phyloP scores from a whole-genome alignment of 2,329 filamentous ascomycete genomes.

The Exophiala phaeomuriformis region DNA sequence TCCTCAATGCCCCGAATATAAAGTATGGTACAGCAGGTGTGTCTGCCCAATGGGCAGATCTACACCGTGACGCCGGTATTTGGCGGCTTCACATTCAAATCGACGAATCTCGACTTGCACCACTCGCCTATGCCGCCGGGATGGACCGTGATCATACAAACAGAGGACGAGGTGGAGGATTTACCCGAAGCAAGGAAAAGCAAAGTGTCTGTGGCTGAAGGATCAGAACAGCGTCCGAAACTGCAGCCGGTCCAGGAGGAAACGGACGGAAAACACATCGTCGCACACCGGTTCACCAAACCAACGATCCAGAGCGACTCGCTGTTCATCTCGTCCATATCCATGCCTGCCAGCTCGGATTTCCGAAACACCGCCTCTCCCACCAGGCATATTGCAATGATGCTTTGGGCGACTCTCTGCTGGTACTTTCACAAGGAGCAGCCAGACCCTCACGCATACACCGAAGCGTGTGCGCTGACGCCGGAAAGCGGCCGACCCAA shows the following conservation, averaged over 20 bases:
- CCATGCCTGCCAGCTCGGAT: conserved; percentile 70
- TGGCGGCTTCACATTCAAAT: conserved; percentile 84
- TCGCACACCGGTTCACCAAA: conserved; percentile 55
- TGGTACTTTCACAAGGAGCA: conserved; percentile 94
- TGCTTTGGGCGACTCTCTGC: conserved; percentile 88
- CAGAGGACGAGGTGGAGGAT: conserved; percentile 46
- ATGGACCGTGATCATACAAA: conserved; percentile 83
- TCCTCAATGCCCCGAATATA: too few species aligned
- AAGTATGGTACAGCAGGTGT: conserved; percentile 29
- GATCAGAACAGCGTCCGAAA: neutral
- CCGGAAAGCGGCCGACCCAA: conserved; percentile 64
- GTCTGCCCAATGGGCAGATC: conserved; percentile 78
- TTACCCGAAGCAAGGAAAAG: conserved; percentile 22
- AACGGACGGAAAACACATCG: conserved; percentile 13
- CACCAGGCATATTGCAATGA: conserved; percentile 87
- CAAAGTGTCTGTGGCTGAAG: conserved; percentile 9
- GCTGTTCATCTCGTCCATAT: conserved; percentile 87
- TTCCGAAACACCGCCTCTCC: conserved; percentile 74
- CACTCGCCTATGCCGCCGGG: conserved; percentile 70
- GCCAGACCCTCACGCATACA: conserved; percentile 59
- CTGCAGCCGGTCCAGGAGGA: conserved; percentile 7
- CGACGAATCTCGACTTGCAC: conserved; percentile 63
- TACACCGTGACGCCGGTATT: conserved; percentile 70
- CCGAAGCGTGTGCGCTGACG: conserved; percentile 57
- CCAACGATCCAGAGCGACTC: conserved; percentile 74